Evolutionary conservation across 192 early-diverging fungal species (phyloP).

Genomic region (Coemansia reversa): DNA sequence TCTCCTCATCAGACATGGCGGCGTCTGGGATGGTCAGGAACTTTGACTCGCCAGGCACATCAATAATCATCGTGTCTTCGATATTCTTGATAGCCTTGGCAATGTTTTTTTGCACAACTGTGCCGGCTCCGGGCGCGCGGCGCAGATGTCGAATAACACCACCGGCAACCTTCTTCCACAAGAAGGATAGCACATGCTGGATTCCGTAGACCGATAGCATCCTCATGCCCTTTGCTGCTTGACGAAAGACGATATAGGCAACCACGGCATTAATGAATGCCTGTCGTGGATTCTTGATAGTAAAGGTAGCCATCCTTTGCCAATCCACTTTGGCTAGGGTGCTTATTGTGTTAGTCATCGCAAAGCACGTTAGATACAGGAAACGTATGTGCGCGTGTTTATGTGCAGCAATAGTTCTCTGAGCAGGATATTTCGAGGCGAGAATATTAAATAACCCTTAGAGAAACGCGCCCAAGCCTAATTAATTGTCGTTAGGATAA

Average conservation of each 20-base stretch:
- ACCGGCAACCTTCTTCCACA: conserved; percentile 38
- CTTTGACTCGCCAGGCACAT: conserved; percentile 62
- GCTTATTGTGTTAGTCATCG: conserved; percentile 45
- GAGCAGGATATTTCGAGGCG: background rate
- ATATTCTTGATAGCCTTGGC: conserved; percentile 77
- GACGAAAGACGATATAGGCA: conserved; percentile 46
- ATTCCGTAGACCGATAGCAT: conserved; percentile 44
- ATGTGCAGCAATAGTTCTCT: background rate
- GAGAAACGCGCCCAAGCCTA: background rate
- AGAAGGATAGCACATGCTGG: conserved; percentile 14
- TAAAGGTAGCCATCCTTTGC: conserved; percentile 34
- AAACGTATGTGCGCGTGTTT: background rate
- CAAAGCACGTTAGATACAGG: background rate
- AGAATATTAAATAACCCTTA: background rate
- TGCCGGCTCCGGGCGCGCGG: conserved; percentile 55
- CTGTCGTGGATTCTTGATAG: conserved; percentile 42
- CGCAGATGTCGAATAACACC: conserved; percentile 35
- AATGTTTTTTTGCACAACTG: conserved; percentile 72
- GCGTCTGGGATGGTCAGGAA: conserved; percentile 65
- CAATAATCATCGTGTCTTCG: conserved; percentile 69
- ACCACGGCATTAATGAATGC: conserved; percentile 40
- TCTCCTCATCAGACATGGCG: conserved; percentile 62
- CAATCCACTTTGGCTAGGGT: conserved; percentile 50
- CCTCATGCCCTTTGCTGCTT: conserved; percentile 25
- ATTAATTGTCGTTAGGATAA: background rate